These are phyloP conservation scores for Coemansia sp. DNA, from an alignment of 192 early-diverging fungal species.

Conservation along the genomic window DNA sequence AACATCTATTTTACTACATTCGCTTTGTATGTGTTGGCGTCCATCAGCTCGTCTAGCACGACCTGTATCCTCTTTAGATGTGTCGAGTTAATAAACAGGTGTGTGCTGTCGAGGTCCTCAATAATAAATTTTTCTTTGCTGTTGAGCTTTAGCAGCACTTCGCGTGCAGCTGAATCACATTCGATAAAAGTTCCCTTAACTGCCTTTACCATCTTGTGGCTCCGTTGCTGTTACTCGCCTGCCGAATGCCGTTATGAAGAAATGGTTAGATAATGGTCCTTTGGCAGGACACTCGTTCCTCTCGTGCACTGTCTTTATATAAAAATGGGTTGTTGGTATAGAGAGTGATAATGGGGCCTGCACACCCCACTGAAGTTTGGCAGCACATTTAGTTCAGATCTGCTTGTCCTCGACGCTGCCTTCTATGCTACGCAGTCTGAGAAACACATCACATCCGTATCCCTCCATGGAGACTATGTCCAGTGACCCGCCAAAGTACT, in stretches of 20 bases:
- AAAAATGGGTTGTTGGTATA: background rate
- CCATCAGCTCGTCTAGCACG: constrained; percentile 69
- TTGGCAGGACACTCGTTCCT: background rate
- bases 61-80: constrained; percentile 60
- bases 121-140: constrained; percentile 72
- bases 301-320: background rate
- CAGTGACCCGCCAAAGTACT: constrained; percentile 91
- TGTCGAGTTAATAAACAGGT: constrained; percentile 70
- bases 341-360: background rate
- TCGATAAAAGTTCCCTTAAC: constrained; percentile 59
- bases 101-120: constrained; percentile 79
- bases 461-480: constrained; percentile 80
- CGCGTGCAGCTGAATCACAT: constrained; percentile 76
- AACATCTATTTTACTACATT: constrained; percentile 23
- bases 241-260: background rate
- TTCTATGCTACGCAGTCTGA: constrained; percentile 85
- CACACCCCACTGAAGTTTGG: too few relatives aligned
- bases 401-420: constrained; percentile 54
- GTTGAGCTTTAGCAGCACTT: constrained; percentile 71
- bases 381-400: constrained; percentile 22
- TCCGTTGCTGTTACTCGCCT: background rate
- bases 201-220: constrained; percentile 37
- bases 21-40: constrained; percentile 70
- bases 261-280: background rate
- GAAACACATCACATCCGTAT: constrained; percentile 90